Conservation (phyloP, 495 filamentous ascomycete species). For the Penicillium malachiteum region DNA sequence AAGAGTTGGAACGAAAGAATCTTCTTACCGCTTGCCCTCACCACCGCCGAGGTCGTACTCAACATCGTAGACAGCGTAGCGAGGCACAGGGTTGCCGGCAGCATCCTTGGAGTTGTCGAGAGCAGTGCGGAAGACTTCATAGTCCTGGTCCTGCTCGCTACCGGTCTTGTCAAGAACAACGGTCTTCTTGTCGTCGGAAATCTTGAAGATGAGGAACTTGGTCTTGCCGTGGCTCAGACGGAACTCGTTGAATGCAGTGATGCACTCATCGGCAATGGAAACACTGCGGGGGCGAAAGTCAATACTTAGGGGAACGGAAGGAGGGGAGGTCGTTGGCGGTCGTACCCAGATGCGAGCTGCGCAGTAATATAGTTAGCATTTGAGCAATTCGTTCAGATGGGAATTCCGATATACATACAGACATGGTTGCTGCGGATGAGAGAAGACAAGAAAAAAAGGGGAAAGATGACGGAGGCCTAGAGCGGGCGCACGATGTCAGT, state of each 20-base stretch:
- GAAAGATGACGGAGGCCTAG: conserved; percentile 27
- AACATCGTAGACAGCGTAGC: conserved; percentile 94
- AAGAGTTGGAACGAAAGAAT: neutral
- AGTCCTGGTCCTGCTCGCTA: conserved; percentile 57
- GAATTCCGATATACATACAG: conserved; percentile 29
- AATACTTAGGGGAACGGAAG: conserved; percentile 15
- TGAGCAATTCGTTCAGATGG: neutral
- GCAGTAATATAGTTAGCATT: conserved; percentile 19
- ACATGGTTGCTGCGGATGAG: conserved; percentile 39
- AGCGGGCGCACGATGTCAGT: conserved; percentile 35
- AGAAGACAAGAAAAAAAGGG: conserved; percentile 19
- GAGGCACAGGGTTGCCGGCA: conserved; percentile 66
- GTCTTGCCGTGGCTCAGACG: conserved; percentile 76
- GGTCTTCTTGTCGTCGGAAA: conserved; percentile 86
- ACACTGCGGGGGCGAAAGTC: conserved; percentile 56
- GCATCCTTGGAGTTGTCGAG: conserved; percentile 65
- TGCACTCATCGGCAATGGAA: conserved; percentile 73
- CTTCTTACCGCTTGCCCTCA: conserved; percentile 75
- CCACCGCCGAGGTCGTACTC: conserved; percentile 74
- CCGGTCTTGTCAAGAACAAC: conserved; percentile 80
- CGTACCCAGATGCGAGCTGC: conserved; percentile 50
- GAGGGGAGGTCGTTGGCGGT: conserved; percentile 13
- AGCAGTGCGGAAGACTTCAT: conserved; percentile 77
- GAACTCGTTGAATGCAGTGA: conserved; percentile 81
- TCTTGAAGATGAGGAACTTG: conserved; percentile 98